Conservation (phyloP, 2,329 filamentous ascomycete genomes). For the Phialemoniopsis sp. region DNA sequence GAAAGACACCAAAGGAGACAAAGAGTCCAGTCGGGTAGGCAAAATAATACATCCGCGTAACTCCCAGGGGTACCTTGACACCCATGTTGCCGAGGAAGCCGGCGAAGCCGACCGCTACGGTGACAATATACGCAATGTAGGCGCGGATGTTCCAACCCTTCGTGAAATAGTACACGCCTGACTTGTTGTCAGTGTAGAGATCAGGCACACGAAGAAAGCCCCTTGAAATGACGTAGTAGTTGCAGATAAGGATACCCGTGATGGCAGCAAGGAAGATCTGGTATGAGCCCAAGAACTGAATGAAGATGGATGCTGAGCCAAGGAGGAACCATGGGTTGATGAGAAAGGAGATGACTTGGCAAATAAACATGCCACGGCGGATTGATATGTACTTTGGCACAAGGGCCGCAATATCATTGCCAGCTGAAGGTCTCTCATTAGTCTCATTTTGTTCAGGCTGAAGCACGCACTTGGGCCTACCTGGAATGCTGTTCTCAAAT, state of each 20-base stretch:
- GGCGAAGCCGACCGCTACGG: slow-evolving; percentile 18
- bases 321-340: slow-evolving; percentile 16
- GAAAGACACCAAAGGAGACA: slow-evolving; percentile 24
- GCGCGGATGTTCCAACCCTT: slow-evolving; percentile 11
- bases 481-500: too few relatives aligned
- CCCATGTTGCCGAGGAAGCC: slow-evolving; percentile 36
- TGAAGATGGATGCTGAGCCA: slow-evolving; percentile 27
- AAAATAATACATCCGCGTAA: slow-evolving; percentile 48
- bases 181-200: slow-evolving; percentile 13
- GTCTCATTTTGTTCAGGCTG: too few relatives aligned
- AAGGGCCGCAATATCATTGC: slow-evolving; percentile 22
- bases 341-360: slow-evolving; percentile 9
- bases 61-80: slow-evolving; percentile 23
- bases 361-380: slow-evolving; percentile 30
- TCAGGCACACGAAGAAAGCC: slow-evolving; percentile 27
- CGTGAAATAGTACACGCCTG: slow-evolving; percentile 10
- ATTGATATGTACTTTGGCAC: slow-evolving; percentile 33
- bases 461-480: too few relatives aligned
- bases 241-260: slow-evolving; percentile 32
- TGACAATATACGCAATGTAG: slow-evolving; percentile 11
- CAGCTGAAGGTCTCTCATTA: slow-evolving; percentile 13
- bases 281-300: slow-evolving; percentile 34
- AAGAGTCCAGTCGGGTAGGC: slow-evolving; percentile 50
- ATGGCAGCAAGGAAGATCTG: slow-evolving; percentile 36
- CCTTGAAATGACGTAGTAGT: slow-evolving; percentile 34